A percentile compares a stretch with the other conserved stretches of the same genome.
Conservation (phyloP, 1,284 basidiomycete species). For the Trichosporon sp. region DNA sequence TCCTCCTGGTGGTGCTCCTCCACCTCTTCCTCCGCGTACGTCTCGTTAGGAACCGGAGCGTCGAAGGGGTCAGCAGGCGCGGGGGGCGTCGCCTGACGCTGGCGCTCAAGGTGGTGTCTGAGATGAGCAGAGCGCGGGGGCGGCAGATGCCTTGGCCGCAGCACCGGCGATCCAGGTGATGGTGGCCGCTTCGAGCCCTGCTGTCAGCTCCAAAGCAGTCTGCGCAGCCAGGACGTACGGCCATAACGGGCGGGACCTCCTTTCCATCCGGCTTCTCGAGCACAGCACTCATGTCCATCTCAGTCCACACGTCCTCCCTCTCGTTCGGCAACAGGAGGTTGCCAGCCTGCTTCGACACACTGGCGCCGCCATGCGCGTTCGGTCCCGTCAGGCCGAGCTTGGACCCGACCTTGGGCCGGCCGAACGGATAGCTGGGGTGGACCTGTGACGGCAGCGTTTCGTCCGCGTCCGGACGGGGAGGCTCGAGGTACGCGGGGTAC, state of each 20-base stretch:
- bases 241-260: slow-evolving; percentile 48
- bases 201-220: neutral
- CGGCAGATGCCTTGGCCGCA: slow-evolving; percentile 29
- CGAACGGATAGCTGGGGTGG: slow-evolving; percentile 44
- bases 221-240: slow-evolving; percentile 31
- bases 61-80: slow-evolving; percentile 38
- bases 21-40: slow-evolving; percentile 33
- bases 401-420: slow-evolving; percentile 22
- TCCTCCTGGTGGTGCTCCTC: neutral
- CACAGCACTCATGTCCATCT: slow-evolving; percentile 32
- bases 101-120: slow-evolving; percentile 33
- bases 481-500: slow-evolving; percentile 29
- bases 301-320: slow-evolving; percentile 29
- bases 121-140: slow-evolving; percentile 37
- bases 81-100: slow-evolving; percentile 26
- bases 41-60: slow-evolving; percentile 47
- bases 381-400: neutral
- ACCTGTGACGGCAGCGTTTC: slow-evolving; percentile 40
- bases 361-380: slow-evolving; percentile 15
- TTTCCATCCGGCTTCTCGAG: slow-evolving; percentile 32
- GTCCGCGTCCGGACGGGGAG: slow-evolving; percentile 39
- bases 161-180: slow-evolving; percentile 40
- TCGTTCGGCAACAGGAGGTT: neutral
- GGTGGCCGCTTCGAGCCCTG: slow-evolving; percentile 46
- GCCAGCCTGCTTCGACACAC: slow-evolving; percentile 27